Evolutionary conservation across 2,329 filamentous ascomycete genomes (phyloP), one percentile per base, ranked within the genome.

Genomic region (Diaporthe vaccinii): DNA sequence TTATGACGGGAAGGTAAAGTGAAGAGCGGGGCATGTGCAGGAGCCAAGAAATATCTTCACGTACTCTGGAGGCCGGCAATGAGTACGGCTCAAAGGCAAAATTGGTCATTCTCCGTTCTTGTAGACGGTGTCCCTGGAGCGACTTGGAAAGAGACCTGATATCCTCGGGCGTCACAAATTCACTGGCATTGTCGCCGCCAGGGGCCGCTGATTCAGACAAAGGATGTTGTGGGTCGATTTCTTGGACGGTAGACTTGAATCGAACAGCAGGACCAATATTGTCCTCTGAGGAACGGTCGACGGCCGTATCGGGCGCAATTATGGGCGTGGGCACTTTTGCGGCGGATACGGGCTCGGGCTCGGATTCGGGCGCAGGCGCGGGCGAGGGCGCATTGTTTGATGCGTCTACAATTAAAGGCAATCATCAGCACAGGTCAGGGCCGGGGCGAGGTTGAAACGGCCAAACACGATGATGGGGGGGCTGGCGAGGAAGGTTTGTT

Each of bases 31-130:
- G 68, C 74, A 74, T 69, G 74, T 68, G 57, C 74, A 81, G 85
- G 22, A 83, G 80, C 76, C 75, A 36, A 34, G 36, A 15, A 41
- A 39, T n/a, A 8, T 49, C 25, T 51, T 4, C 41, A 90, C 93
- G 85, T 91, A 96, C 95, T 85, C 94, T 91, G 61, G 95, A 96
- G 44, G 91, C 89, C 51, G 97, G 96, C 71, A 98, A 88, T 49
- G 97, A 98, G 78, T 98, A 92, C 46, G 96, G 93, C 82, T 98
- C 96, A 81, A 96, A 98, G 58, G 93, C 92, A 84, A 95, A 98
- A 82, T 95, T 94, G 82, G 93, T 94, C 87, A 98, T 91, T 78
- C 96, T 91, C 74, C 92, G 90, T 80, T 96, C 93, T 85, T 98
- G 96, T 76, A 98, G 89, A 79, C 93, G 91, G 62, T 92, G 90